Base-by-base conservation (phyloP, 108 stramenopile species). In the Cyclotella sp. region DNA sequence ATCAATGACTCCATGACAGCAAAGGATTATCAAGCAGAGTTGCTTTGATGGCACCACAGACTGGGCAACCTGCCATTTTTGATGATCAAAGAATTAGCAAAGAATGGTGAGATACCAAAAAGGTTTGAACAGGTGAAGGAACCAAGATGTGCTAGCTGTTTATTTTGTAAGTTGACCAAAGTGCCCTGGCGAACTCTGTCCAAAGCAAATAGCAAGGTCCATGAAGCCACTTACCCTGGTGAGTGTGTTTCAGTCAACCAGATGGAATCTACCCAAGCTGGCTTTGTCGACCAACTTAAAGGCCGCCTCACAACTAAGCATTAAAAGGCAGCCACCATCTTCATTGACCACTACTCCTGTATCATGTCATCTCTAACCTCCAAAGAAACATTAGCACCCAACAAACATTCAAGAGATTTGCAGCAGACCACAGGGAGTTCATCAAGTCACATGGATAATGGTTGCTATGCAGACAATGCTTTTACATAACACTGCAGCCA, bases 381-480 rank as follows among this genome's bases (percentile, higher is more conserved):
- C 14, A 57, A 30, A 18, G 28, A 71, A 21, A 77, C 76, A 41
- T 3, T 77, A 7, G 14, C 6, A 43, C 68, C 58, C 43, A 70
- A 22, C 22, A 60, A 21, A 57, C 68, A 2, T 77, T 77, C 39
- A 68, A 77, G 59, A 30, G 28, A 39, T 86, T 83, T 70, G 78
- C 71, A 49, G 53, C 68, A n/a, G 69, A 64, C 18, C 10, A 66
- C 43, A 42, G 5, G 3, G 57, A 12, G 16, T 3, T 1, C 19
- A 58, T 58, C 57, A 24, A 58, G 22, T 58, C 27, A 58, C 9
- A 9, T 14, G 6, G 57, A 58, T 14, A 58, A 58, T 24, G 57
- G 57, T 21, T 21, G 19, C 3, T 51, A 6, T 51, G 49, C 49
- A 3, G 19, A 51, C 49, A 51, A 46, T 14, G 14, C 14, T 10